Evolutionary conservation across 1,284 basidiomycete genomes (phyloP).

Genomic region (Puccinia hordei): DNA sequence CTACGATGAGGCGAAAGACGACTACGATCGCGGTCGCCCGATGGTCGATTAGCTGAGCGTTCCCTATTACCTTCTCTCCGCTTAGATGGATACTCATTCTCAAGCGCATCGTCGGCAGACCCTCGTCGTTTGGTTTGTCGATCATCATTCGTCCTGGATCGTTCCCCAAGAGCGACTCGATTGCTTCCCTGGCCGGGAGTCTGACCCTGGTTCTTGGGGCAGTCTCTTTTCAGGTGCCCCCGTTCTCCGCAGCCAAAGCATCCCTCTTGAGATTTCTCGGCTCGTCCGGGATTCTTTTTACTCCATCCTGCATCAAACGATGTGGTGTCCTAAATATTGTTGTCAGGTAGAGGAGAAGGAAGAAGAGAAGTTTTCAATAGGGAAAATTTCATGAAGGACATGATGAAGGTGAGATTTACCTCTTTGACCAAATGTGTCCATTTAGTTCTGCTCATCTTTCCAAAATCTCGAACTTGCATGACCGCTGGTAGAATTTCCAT

Average conservation of each 20-base stretch:
- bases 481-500: conserved; percentile 83
- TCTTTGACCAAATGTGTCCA: conserved; percentile 50
- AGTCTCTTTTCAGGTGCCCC: conserved; percentile 34
- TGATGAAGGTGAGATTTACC: background rate
- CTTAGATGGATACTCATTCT: conserved; percentile 43
- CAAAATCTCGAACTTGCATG: conserved; percentile 97
- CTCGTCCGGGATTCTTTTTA: conserved; percentile 6
- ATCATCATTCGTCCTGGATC: background rate
- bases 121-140: conserved; percentile 10
- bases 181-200: background rate
- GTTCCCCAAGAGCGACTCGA: conserved; percentile 2
- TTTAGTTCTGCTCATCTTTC: conserved; percentile 82
- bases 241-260: conserved; percentile 40
- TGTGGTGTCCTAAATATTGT: conserved; percentile 45
- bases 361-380: too few species aligned
- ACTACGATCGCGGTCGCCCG: background rate
- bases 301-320: conserved; percentile 41
- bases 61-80: conserved; percentile 11
- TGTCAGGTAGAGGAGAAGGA: too few species aligned
- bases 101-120: background rate
- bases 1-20: background rate
- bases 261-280: conserved; percentile 12
- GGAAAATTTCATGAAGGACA: too few species aligned
- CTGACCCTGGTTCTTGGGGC: conserved; percentile 5
- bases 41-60: background rate